Conservation (phyloP, 352 stramenopile genomes). For the Globisporangium cederbergense region DNA sequence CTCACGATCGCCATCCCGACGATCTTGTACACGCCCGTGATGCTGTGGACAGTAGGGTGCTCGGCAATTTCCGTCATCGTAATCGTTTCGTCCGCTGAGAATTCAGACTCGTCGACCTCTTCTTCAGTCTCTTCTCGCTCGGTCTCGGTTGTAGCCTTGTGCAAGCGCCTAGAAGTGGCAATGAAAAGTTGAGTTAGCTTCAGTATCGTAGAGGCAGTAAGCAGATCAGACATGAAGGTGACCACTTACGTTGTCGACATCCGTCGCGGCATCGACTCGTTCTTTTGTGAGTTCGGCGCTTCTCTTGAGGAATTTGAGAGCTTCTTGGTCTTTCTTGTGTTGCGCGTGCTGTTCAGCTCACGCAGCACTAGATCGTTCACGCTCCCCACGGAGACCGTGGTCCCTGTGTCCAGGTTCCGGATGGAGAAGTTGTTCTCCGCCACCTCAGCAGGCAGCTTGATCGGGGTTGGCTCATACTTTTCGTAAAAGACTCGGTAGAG, state of each 20-base stretch:
- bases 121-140: constrained; percentile 41
- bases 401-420: constrained; percentile 80
- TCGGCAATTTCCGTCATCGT: constrained; percentile 63
- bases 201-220: background rate
- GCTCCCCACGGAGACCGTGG: constrained; percentile 66
- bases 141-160: constrained; percentile 20
- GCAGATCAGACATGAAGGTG: background rate
- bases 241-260: constrained; percentile 68
- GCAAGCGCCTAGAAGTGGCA: background rate
- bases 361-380: constrained; percentile 79
- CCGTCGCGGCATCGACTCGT: constrained; percentile 32
- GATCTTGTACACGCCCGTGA: constrained; percentile 81
- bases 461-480: constrained; percentile 77
- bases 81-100: constrained; percentile 67
- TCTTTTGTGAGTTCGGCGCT: constrained; percentile 54
- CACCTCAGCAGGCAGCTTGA: constrained; percentile 47
- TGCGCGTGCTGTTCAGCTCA: constrained; percentile 57
- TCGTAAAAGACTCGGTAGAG: constrained; percentile 87
- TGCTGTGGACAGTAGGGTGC: constrained; percentile 69
- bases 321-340: constrained; percentile 44
- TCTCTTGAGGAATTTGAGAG: constrained; percentile 59
- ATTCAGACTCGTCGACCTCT: constrained; percentile 44
- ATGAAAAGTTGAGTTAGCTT: background rate
- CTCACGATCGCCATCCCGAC: constrained; percentile 76
- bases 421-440: constrained; percentile 70